Base-by-base conservation (phyloP, 208 protist genomes). In the Phytomonas francai region DNA sequence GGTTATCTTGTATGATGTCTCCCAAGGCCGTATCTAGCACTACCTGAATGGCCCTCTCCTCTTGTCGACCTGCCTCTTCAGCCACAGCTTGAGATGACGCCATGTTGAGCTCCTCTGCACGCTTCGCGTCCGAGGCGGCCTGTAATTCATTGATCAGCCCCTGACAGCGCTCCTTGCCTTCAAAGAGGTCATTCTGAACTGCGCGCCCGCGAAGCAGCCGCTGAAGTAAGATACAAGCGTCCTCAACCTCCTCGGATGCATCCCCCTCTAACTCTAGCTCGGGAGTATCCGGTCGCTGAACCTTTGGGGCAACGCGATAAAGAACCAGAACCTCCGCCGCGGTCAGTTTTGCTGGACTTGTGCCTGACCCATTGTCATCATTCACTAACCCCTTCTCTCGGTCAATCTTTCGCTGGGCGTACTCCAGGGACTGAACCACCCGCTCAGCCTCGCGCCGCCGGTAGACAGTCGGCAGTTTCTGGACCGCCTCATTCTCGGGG, bases 111-210 rank as follows among this genome's bases (percentile, higher is more conserved):
- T 64, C 70, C 65, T 93, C 80, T 27, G 80, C 83, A n/a, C 83
- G 80, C 69, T 95, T 93, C 12, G 89, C 91, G 62, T 87, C 84
- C 19, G 85, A 92, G 30, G 91, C 93, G 1, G 88, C 90, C 82
- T 97, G 91, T 70, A 97, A 72, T 70, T 97, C 93, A 61, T 89
- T 83, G 57, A 97, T 97, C 42, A 97, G 87, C 14, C 89, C 91
- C 58, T 88, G 81, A 76, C 91, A 95, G 16, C 93, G 83, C 76
- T 97, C 93, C 61, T 95, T 95, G 25, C 94, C 94, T 60, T 97
- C 94, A 73, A 94, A 97, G 81, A 96, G 96, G 77, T 95, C 89
- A 71, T 95, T 96, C 79, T 97, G 92, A 57, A 95, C 92, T 3
- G 94, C 90, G 42, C 94, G 84, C 27, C 94, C 94, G 49, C 94